Evolutionary conservation across 345 rosid species (phyloP).

Genomic region (Eucalyptus cladocalyx): DNA sequence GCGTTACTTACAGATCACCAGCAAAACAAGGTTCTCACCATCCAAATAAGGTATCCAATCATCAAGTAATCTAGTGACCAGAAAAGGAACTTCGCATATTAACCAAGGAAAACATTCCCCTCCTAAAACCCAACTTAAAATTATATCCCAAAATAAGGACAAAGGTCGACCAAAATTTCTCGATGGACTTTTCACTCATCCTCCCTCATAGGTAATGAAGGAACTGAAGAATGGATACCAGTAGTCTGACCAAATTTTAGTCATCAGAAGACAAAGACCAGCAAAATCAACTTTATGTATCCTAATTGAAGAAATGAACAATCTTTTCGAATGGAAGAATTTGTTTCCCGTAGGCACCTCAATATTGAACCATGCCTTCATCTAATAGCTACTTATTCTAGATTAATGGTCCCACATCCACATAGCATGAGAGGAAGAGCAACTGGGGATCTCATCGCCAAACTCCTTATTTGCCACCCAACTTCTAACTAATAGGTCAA

Average conservation of each 20-base stretch:
- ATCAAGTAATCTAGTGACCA: background rate
- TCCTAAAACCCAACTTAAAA: background rate
- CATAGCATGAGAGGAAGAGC: background rate
- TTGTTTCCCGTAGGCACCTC: background rate
- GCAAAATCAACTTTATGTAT: background rate
- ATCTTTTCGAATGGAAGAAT: background rate
- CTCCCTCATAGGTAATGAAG: background rate
- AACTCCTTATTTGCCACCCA: background rate
- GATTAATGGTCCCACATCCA: background rate
- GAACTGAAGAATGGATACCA: background rate
- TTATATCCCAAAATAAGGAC: background rate
- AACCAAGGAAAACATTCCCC: background rate
- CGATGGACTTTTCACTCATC: background rate
- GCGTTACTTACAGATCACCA: background rate
- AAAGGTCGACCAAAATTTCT: background rate
- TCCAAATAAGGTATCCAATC: background rate
- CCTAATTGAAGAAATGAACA: background rate
- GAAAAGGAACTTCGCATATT: background rate
- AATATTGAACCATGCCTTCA: background rate
- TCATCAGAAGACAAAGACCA: background rate
- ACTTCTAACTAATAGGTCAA: background rate
- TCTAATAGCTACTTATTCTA: background rate
- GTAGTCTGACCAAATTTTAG: background rate
- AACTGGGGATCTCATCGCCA: background rate
- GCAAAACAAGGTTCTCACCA: background rate